These are phyloP conservation scores for Xylariomycetidae sp. DNA, from an alignment of 2,329 filamentous ascomycete species.

Conservation along the genomic window DNA sequence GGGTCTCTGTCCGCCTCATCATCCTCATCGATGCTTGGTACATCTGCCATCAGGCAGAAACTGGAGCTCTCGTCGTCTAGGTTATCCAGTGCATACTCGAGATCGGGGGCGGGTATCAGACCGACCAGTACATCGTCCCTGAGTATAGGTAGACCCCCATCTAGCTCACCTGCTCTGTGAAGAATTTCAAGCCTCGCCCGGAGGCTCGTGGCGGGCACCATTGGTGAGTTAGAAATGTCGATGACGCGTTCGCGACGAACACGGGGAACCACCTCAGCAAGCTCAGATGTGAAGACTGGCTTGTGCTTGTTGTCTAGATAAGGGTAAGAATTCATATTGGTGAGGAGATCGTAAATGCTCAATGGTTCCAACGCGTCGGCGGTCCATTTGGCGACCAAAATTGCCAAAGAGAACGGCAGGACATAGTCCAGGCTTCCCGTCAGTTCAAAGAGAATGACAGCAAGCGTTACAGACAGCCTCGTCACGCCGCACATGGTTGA, in stretches of 20 bases:
- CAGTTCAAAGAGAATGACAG: slow-evolving; percentile 92
- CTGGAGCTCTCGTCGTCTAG: slow-evolving; percentile 69
- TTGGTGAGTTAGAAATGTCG: slow-evolving; percentile 77
- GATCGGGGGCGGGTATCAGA: slow-evolving; percentile 86
- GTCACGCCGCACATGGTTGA: slow-evolving; percentile 98
- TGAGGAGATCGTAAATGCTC: slow-evolving; percentile 93
- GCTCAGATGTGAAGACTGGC: slow-evolving; percentile 81
- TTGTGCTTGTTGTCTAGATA: slow-evolving; percentile 97
- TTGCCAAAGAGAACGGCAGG: slow-evolving; percentile 85
- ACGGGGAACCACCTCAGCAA: slow-evolving; percentile 80
- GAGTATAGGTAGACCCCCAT: slow-evolving; percentile 85
- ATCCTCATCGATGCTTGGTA: slow-evolving; percentile 59
- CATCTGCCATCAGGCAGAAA: slow-evolving; percentile 76
- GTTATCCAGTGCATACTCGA: slow-evolving; percentile 87
- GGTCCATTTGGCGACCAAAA: slow-evolving; percentile 97
- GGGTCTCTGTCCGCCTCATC: slow-evolving; percentile 52
- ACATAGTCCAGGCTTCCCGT: slow-evolving; percentile 95
- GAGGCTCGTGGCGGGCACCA: slow-evolving; percentile 72
- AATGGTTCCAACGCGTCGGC: slow-evolving; percentile 91
- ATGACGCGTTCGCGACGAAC: slow-evolving; percentile 74
- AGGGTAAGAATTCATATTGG: slow-evolving; percentile 95
- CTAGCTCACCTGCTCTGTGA: slow-evolving; percentile 81
- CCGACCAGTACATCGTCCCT: slow-evolving; percentile 77
- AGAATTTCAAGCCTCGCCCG: slow-evolving; percentile 77
- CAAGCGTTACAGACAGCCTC: slow-evolving; percentile 84